Evolutionary conservation across 2,329 filamentous ascomycete genomes (phyloP).

Genomic region (Trichoderma gracile): DNA sequence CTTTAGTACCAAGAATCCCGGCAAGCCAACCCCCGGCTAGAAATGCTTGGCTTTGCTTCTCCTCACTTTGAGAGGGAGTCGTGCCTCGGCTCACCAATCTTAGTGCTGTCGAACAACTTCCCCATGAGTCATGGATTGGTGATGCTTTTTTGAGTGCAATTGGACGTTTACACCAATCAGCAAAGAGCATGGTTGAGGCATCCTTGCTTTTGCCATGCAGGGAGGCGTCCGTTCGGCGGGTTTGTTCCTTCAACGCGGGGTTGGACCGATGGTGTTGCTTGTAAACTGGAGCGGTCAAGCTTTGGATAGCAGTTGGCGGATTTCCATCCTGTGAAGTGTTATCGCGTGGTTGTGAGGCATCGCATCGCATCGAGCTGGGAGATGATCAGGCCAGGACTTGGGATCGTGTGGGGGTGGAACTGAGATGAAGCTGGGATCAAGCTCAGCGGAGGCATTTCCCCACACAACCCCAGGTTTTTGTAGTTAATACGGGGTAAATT

Average conservation of each 20-base stretch:
- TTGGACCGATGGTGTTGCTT: constrained; percentile 2
- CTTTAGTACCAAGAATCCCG: neutral
- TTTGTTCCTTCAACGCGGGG: neutral
- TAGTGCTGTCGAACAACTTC: constrained; percentile 5
- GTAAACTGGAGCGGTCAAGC: neutral
- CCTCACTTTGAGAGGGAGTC: constrained; percentile 9
- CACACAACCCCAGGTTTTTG: constrained; percentile 3
- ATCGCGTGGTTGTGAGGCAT: neutral
- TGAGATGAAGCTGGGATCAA: neutral
- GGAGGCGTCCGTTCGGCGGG: neutral
- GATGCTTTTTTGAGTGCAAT: neutral
- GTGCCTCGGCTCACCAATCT: constrained; percentile 9
- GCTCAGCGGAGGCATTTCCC: constrained; percentile 1
- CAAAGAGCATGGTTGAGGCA: neutral
- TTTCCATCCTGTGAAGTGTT: neutral
- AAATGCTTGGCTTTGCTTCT: constrained; percentile 5
- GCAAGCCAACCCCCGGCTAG: neutral
- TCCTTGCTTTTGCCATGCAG: neutral
- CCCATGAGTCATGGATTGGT: constrained; percentile 13
- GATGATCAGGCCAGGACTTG: neutral
- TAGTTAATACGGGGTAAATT: constrained; percentile 4
- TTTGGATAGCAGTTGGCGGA: neutral
- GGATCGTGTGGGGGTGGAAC: constrained; percentile 3
- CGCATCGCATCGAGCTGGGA: neutral
- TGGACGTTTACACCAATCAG: neutral